These are phyloP conservation scores for Fusarium cicatricum DNA, from an alignment of 2,329 filamentous ascomycete genomes.

Conservation along the genomic window DNA sequence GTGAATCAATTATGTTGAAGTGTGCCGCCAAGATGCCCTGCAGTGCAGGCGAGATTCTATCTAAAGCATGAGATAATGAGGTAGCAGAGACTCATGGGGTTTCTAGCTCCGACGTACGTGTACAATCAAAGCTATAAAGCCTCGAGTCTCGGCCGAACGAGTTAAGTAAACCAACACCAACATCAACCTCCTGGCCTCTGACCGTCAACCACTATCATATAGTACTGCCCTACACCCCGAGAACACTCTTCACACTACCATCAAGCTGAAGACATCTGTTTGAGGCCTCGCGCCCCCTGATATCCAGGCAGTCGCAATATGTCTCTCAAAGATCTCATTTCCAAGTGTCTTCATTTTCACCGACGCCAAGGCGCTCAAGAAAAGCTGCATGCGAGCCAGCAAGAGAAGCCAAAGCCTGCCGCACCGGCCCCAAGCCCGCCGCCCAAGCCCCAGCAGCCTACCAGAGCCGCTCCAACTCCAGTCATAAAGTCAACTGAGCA, in stretches of 20 bases:
- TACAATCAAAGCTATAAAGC: not conserved
- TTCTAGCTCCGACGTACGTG: not conserved
- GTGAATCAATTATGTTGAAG: too few relatives aligned
- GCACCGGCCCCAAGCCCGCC: too few relatives aligned
- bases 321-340: slow-evolving; percentile 11
- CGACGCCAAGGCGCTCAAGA: slow-evolving; percentile 1
- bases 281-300: not conserved
- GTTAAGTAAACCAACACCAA: not conserved
- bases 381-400: not conserved
- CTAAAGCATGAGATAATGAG: too few relatives aligned
- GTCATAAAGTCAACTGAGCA: not conserved
- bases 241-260: not conserved
- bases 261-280: too few relatives aligned
- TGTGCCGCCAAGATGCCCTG: not conserved
- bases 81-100: too few relatives aligned
- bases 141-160: not conserved
- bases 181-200: not conserved
- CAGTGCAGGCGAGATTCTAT: not conserved
- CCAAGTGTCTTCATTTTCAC: slow-evolving; percentile 7
- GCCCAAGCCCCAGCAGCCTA: not conserved
- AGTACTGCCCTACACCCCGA: not conserved
- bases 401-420: slow-evolving; percentile 3
- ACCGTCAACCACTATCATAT: not conserved
- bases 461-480: not conserved
- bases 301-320: not conserved